Base-by-base conservation (phyloP, 257 asterid genomes). In the Nemophila menziesii region DNA sequence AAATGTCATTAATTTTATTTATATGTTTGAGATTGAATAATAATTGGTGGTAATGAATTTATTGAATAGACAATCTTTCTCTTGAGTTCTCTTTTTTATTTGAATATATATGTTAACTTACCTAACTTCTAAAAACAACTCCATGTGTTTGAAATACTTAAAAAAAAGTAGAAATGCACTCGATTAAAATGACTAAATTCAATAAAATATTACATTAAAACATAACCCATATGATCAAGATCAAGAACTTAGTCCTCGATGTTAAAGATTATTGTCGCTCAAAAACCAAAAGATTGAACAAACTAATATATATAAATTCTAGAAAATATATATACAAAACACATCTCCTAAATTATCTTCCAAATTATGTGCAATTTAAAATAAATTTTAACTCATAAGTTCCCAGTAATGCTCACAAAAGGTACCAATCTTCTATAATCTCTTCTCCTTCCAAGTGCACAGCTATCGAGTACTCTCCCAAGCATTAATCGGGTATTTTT, bases 401-500 rank as follows among this genome's bases (percentile, higher is more conserved):
- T 67, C 36, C 93, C 98, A 0, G 71, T 69, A 61, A 79, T 81
- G 52, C 81, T 77, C 11, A 90, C 98, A 22, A 90, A 90, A 20
- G 98, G 96, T 38, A 77, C 98, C 54, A 90, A 64, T 63, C 96
- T 66, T 69, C 92, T 65, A 54, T 89, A 89, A 46, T 90, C 98
- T 70, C 96, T 72, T 59, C 94, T 74, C 58, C 81, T 68, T 45
- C 98, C 96, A 16, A 90, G 96, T 0, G 93, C 82, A 54, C 93
- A 84, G 21, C 83, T 69, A 44, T 80, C 95, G 8, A 89, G 93
- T 51, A 89, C 93, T 37, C 92, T 79, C 43, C 98, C 98, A 0
- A 89, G 90, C 77, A 84, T 73, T 69, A 80, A 26, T 11, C 98
- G 77, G 0, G 95, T 83, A 57, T 89, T 89, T 64, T 84, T 92